Conservation (phyloP, 306 rosid species). For the Prinsepia uniflora region DNA sequence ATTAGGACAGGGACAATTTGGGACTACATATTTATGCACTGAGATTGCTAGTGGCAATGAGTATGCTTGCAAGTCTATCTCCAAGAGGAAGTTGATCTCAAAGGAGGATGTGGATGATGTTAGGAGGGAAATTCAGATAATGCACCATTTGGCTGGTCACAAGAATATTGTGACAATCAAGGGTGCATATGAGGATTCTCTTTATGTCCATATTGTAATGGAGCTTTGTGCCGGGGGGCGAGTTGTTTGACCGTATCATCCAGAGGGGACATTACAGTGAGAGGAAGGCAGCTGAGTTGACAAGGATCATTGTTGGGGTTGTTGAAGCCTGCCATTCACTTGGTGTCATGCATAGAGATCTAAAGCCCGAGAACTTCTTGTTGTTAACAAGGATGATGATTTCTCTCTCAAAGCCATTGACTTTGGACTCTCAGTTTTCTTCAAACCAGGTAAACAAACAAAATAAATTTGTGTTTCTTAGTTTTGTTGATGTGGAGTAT, state of each 20-base stretch:
- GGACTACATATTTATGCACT: conserved; percentile 69
- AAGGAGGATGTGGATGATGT: conserved; percentile 87
- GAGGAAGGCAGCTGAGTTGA: conserved; percentile 88
- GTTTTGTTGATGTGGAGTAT: not conserved
- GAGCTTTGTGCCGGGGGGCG: conserved; percentile 88
- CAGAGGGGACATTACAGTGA: conserved; percentile 91
- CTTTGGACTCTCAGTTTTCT: conserved; percentile 95
- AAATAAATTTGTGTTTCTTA: not conserved
- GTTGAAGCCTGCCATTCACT: conserved; percentile 95
- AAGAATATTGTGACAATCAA: conserved; percentile 84
- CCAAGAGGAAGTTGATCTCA: conserved; percentile 89
- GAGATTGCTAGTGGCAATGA: conserved; percentile 57
- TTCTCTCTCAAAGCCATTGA: conserved; percentile 95
- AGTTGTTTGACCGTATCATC: conserved; percentile 85
- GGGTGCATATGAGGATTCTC: conserved; percentile 88
- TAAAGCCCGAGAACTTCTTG: conserved; percentile 88
- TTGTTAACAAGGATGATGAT: conserved; percentile 87
- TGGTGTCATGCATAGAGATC: conserved; percentile 95
- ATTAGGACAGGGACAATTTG: conserved; percentile 93
- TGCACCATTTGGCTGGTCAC: conserved; percentile 97
- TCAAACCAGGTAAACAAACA: conserved; percentile 66
- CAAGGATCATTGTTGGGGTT: conserved; percentile 83
- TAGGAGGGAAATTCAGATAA: conserved; percentile 90
- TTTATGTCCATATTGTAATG: conserved; percentile 93
- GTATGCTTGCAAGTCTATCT: conserved; percentile 88